Percentiles rank a stretch among this genome's conserved stretches.
These are phyloP conservation scores for Rhynchosporium graminicola DNA, from an alignment of 2,329 filamentous ascomycete species.

Conservation along the genomic window DNA sequence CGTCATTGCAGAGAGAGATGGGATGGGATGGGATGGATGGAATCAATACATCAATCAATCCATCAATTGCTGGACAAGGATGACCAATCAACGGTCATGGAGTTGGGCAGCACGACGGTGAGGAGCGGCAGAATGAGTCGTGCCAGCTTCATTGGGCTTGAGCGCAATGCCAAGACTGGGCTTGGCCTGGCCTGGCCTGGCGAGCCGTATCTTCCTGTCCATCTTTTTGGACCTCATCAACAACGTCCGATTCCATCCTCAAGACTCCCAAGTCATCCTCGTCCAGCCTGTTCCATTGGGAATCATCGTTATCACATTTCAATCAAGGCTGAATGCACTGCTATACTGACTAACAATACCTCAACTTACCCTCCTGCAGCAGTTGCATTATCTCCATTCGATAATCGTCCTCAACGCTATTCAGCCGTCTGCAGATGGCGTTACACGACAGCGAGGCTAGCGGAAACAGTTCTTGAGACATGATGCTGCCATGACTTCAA, in stretches of 20 bases:
- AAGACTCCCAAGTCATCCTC: background rate
- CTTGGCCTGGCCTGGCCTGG: background rate
- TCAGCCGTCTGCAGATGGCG: background rate
- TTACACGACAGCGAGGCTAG: background rate
- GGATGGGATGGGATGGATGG: no score
- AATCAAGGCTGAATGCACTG: slow-evolving; percentile 6
- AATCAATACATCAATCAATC: no score
- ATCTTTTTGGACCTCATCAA: background rate
- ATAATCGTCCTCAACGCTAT: background rate
- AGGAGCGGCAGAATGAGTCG: background rate
- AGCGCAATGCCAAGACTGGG: background rate
- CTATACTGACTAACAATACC: slow-evolving; percentile 3
- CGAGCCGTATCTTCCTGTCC: background rate
- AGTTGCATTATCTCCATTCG: background rate
- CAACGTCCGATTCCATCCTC: background rate
- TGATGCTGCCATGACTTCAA: slow-evolving; percentile 26
- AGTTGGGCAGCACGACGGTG: no score
- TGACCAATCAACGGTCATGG: background rate
- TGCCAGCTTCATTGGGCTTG: background rate
- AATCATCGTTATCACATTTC: background rate
- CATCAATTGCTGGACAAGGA: background rate
- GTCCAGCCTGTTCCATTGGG: background rate
- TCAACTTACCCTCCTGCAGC: background rate
- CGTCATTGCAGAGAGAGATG: no score
- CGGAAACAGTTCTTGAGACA: slow-evolving; percentile 16